Evolutionary conservation across 768 basidiomycete genomes (phyloP).

Genomic region (Suillus occidentalis): DNA sequence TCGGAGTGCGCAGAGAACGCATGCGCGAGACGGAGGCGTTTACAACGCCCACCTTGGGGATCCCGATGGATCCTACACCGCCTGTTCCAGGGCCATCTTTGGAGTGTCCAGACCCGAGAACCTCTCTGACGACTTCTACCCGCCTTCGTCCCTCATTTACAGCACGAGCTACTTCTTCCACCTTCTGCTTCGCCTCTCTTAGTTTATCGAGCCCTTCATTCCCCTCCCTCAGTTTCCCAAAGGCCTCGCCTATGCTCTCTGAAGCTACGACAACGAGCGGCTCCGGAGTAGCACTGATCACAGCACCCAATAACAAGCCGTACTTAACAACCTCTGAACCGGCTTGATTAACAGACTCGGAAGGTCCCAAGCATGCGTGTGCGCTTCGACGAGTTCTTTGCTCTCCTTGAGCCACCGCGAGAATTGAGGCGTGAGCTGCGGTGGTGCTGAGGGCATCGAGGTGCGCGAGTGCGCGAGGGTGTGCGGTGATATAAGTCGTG

Average conservation of each 20-base stretch:
- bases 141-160: constrained; percentile 79
- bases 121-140: constrained; percentile 77
- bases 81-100: constrained; percentile 39
- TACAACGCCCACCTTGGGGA: constrained; percentile 43
- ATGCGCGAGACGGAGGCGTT: constrained; percentile 58
- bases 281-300: no score
- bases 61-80: constrained; percentile 39
- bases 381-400: constrained; percentile 60
- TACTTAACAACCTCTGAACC: constrained; percentile 97
- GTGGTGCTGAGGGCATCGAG: constrained; percentile 21
- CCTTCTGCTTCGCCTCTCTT: no score
- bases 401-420: constrained; percentile 65
- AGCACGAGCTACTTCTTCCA: constrained; percentile 71
- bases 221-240: no score
- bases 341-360: constrained; percentile 95
- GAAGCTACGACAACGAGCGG: no score
- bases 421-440: constrained; percentile 42
- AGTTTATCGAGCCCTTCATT: constrained; percentile 19
- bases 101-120: constrained; percentile 46
- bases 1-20: constrained; percentile 46
- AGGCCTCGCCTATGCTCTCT: no score
- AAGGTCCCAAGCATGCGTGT: constrained; percentile 87
- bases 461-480: no score
- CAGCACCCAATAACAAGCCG: constrained; percentile 75
- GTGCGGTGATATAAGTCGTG: no score